Conservation (phyloP, 1,284 basidiomycete species). For the Apiotrichum laibachii region DNA sequence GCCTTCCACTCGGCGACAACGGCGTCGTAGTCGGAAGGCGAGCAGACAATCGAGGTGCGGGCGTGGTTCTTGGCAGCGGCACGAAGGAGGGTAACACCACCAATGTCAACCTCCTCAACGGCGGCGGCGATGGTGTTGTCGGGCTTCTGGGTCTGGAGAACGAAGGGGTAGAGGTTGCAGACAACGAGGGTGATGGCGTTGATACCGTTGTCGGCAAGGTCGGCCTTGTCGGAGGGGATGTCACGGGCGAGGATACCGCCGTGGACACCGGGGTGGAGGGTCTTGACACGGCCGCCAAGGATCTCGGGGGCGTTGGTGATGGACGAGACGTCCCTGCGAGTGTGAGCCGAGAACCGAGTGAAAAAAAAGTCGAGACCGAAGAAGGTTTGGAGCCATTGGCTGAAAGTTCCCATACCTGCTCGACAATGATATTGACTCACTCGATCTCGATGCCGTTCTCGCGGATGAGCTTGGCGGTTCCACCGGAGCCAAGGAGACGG, state of each 20-base stretch:
- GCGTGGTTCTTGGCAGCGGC: conserved; percentile 99
- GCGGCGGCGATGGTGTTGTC: conserved; percentile 87
- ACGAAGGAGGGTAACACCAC: conserved; percentile 94
- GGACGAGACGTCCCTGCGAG: conserved; percentile 84
- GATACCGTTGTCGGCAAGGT: conserved; percentile 76
- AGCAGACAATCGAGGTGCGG: conserved; percentile 86
- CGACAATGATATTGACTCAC: conserved; percentile 56
- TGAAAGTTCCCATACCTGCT: background rate
- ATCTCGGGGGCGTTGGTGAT: conserved; percentile 99
- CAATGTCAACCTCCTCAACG: conserved; percentile 98
- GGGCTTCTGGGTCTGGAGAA: conserved; percentile 81
- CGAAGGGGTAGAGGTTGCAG: conserved; percentile 99
- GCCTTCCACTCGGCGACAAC: conserved; percentile 75
- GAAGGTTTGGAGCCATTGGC: background rate
- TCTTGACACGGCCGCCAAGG: conserved; percentile 97
- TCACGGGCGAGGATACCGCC: conserved; percentile 90
- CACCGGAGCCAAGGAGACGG: conserved; percentile 88
- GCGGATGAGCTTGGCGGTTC: conserved; percentile 95
- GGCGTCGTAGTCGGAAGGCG: conserved; percentile 85
- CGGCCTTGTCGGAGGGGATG: conserved; percentile 79
- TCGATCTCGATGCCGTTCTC: conserved; percentile 88
- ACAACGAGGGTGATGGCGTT: conserved; percentile 90
- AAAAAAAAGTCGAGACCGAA: background rate
- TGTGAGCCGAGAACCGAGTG: background rate
- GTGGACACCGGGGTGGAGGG: conserved; percentile 97